Evolutionary conservation across 2,329 filamentous ascomycete species (phyloP), one percentile per base, ranked within the genome.

Genomic region (Neoascochyta sp.): DNA sequence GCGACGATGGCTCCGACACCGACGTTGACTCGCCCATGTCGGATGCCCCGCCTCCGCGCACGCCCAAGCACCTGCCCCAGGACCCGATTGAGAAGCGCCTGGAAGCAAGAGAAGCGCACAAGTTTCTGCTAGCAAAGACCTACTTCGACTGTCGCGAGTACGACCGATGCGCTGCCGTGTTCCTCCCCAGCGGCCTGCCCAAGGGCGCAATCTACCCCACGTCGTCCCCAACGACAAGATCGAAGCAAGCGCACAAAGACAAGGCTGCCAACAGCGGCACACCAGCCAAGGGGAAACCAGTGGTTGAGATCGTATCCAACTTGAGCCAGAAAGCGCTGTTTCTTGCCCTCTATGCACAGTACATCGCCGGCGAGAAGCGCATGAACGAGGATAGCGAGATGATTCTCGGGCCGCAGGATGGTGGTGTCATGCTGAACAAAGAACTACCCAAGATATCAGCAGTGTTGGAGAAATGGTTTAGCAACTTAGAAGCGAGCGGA

Each of bases 351-450:
- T 98, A 98, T 54, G 86, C 92, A 24, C 93, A 90, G 56, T 88
- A 89, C 57, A 77, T 96, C 43, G 84, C 89, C 0, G 92, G 92
- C 2, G 92, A 98, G 70, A 95, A 96, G 70, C 80, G 86, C 44
- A 95, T 90, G 63, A 86, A 95, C 51, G 92, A 98, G 63, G 90
- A 96, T 35, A 87, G 86, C 13, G 92, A 98, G 66, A 95, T 95
- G 84, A 86, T 98, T 28, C 79, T 96, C 65, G 92, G 92, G 0
- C 90, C 92, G 1, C 81, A 89, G 36, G 92, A 98, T 63, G 80
- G 87, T 9, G 88, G 89, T 1, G 81, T 81, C 17, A 85, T 86
- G 2, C 66, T 79, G 36, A 98, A 98, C 61, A 87, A 88, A 60
- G 87, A 96, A 59, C 67, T 98, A 16, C 72, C 83, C 3, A 73